Evolutionary conservation across 73 alveolate species (phyloP).

Genomic region (Uronychia setigera): DNA sequence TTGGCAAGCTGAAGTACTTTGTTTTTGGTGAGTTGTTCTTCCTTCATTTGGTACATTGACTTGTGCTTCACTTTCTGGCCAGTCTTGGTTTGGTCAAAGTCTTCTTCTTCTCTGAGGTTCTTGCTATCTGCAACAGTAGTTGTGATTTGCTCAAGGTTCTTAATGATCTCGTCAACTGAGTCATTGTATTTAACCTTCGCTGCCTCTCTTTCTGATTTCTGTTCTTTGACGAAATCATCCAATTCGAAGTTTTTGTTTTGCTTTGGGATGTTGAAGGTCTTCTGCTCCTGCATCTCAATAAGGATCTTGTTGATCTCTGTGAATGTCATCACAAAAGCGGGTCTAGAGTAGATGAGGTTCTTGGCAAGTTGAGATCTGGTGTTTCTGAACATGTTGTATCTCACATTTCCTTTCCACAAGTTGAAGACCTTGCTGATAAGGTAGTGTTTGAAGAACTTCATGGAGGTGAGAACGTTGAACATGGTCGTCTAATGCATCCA

Average conservation of each 20-base stretch:
- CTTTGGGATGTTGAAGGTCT: conserved; percentile 60
- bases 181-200: conserved; percentile 79
- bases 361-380: conserved; percentile 89
- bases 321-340: conserved; percentile 93
- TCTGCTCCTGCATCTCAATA: conserved; percentile 65
- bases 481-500: conserved; percentile 99
- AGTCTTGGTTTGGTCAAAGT: conserved; percentile 93
- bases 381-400: conserved; percentile 90
- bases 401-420: conserved; percentile 95
- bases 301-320: conserved; percentile 75
- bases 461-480: conserved; percentile 91
- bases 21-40: conserved; percentile 90
- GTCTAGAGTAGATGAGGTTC: conserved; percentile 88
- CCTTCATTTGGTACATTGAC: conserved; percentile 93
- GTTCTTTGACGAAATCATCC: conserved; percentile 67
- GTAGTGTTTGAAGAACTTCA: conserved; percentile 94
- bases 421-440: conserved; percentile 90
- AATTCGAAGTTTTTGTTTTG: conserved; percentile 59
- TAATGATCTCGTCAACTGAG: conserved; percentile 65
- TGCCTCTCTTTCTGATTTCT: conserved; percentile 80
- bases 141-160: conserved; percentile 67
- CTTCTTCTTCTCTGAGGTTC: conserved; percentile 92
- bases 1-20: conserved; percentile 91
- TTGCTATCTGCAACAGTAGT: conserved; percentile 76
- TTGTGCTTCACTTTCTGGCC: conserved; percentile 95